Percentiles rank a stretch among this genome's conserved stretches.
Conservation (phyloP, 805 yeast species). For the Barnettozyma wickerhamii region DNA sequence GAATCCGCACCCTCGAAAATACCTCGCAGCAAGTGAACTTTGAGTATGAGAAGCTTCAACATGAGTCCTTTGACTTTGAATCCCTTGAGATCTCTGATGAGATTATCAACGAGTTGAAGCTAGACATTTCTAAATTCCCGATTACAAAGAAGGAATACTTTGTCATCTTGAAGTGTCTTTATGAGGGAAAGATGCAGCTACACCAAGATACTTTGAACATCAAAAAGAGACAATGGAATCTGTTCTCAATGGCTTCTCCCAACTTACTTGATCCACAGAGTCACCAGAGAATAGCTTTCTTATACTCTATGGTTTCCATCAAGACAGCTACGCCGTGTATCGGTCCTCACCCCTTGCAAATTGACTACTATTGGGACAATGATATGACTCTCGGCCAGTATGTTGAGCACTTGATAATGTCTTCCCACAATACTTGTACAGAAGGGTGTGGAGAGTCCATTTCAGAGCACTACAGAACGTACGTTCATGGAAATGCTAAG, state of each 20-base stretch:
- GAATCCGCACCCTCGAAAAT: slow-evolving; percentile 50
- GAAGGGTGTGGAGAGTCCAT: slow-evolving; percentile 76
- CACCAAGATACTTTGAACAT: slow-evolving; percentile 29
- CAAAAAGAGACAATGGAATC: slow-evolving; percentile 62
- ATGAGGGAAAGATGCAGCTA: slow-evolving; percentile 27
- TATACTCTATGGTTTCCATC: slow-evolving; percentile 78
- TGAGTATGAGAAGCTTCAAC: slow-evolving; percentile 18
- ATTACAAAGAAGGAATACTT: slow-evolving; percentile 26
- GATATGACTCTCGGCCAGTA: slow-evolving; percentile 89
- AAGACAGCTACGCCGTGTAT: slow-evolving; percentile 87
- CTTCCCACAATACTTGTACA: slow-evolving; percentile 63
- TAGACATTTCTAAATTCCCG: slow-evolving; percentile 9
- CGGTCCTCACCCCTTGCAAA: slow-evolving; percentile 82
- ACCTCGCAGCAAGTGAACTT: slow-evolving; percentile 26
- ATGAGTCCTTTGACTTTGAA: slow-evolving; percentile 12
- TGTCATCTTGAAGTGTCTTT: slow-evolving; percentile 29
- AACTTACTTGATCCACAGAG: slow-evolving; percentile 61
- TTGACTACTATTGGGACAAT: slow-evolving; percentile 86
- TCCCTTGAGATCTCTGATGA: slow-evolving; percentile 16
- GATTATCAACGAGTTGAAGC: slow-evolving; percentile 24
- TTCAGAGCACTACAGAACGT: slow-evolving; percentile 75
- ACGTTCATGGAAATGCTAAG: slow-evolving; percentile 84
- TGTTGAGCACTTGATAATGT: slow-evolving; percentile 70
- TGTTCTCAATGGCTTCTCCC: slow-evolving; percentile 45
- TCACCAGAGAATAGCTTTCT: slow-evolving; percentile 75